These are phyloP conservation scores for Cucumis melo DNA, from an alignment of 306 rosid genomes.

Conservation along the genomic window DNA sequence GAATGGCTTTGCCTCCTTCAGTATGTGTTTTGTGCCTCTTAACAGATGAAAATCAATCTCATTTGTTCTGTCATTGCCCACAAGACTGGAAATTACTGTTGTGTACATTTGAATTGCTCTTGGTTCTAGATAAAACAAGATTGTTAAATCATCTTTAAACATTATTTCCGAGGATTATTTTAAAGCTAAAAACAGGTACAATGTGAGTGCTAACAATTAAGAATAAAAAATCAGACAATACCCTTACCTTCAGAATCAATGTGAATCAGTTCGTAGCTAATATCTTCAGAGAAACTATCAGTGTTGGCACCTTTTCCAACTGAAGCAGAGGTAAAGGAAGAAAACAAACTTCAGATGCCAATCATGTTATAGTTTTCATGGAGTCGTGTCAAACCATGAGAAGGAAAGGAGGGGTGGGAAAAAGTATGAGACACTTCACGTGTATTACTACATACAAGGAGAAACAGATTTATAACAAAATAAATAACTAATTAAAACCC, in stretches of 20 bases:
- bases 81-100: neutral
- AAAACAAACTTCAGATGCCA: neutral
- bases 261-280: neutral
- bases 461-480: neutral
- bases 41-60: neutral
- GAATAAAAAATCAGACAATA: neutral
- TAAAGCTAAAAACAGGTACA: neutral
- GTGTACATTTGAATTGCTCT: neutral
- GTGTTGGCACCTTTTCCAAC: neutral
- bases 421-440: neutral
- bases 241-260: neutral
- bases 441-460: neutral
- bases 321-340: neutral
- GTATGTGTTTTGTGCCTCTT: neutral
- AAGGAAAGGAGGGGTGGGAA: neutral
- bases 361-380: neutral
- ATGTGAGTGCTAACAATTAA: neutral
- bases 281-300: neutral
- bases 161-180: neutral
- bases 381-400: neutral
- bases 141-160: neutral
- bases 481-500: neutral
- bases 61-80: neutral
- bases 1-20: neutral
- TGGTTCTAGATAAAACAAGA: neutral